Percentiles rank a stretch among this genome's conserved stretches.
Evolutionary conservation across 176 grass and related monocot genomes (phyloP).

Genomic region (Luzula sylvatica): DNA sequence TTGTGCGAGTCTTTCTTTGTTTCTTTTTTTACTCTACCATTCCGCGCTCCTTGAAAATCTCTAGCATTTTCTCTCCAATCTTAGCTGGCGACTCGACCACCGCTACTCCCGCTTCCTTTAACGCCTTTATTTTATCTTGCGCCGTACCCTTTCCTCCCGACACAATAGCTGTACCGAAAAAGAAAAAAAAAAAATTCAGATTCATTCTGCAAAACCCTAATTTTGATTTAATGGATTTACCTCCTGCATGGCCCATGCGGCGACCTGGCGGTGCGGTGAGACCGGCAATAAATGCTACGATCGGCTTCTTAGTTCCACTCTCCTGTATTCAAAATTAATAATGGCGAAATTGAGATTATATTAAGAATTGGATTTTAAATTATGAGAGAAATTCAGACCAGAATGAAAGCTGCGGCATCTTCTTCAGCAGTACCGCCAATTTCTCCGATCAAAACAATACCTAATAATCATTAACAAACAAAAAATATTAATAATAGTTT

Average conservation of each 20-base stretch:
- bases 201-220: not conserved
- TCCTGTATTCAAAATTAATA: slow-evolving; percentile 40
- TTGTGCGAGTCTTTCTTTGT: not conserved
- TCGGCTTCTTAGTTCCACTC: slow-evolving; percentile 78
- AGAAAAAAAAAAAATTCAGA: not conserved
- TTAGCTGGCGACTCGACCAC: slow-evolving; percentile 94
- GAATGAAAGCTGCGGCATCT: slow-evolving; percentile 94
- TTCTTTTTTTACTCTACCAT: slow-evolving; percentile 51
- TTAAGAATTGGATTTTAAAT: slow-evolving; percentile 1
- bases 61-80: slow-evolving; percentile 71
- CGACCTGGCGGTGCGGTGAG: slow-evolving; percentile 95
- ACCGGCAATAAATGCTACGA: slow-evolving; percentile 99
- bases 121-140: slow-evolving; percentile 86
- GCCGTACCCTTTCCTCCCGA: slow-evolving; percentile 91
- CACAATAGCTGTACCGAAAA: slow-evolving; percentile 62
- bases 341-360: not conserved
- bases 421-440: slow-evolving; percentile 99
- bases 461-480: slow-evolving; percentile 27
- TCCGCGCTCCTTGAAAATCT: slow-evolving; percentile 83
- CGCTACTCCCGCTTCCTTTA: slow-evolving; percentile 78
- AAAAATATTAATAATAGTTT: slow-evolving; percentile 10
- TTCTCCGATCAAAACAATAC: slow-evolving; percentile 95
- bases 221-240: slow-evolving; percentile 25
- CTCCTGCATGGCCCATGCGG: slow-evolving; percentile 99
- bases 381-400: slow-evolving; percentile 23